Conservation (phyloP, 176 grass and related monocot species). For the Zizania latifolia region DNA sequence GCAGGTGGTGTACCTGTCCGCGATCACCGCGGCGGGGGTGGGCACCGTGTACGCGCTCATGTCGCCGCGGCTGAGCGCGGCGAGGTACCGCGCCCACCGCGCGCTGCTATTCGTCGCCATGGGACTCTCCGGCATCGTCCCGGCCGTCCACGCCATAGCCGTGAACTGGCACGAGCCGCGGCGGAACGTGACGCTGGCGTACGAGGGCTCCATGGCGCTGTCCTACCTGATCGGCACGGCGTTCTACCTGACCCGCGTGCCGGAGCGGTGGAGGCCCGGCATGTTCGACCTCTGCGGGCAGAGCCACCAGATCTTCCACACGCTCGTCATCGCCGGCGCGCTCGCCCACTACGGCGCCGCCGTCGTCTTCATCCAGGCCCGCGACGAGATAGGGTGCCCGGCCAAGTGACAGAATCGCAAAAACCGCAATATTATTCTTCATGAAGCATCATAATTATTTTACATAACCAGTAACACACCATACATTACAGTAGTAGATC, state of each 20-base stretch:
- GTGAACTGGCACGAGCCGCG: constrained; percentile 74
- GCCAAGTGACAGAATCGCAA: neutral
- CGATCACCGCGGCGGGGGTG: constrained; percentile 54
- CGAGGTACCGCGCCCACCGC: constrained; percentile 61
- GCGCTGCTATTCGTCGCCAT: constrained; percentile 75
- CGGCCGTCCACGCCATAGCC: constrained; percentile 59
- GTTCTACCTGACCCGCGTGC: constrained; percentile 67
- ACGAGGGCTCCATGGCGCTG: constrained; percentile 75
- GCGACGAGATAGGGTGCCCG: constrained; percentile 53
- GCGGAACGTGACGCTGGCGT: constrained; percentile 61
- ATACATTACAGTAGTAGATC: neutral
- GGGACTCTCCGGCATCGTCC: constrained; percentile 76
- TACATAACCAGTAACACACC: neutral
- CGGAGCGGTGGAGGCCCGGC: constrained; percentile 78
- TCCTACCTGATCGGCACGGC: constrained; percentile 57
- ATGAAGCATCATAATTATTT: neutral
- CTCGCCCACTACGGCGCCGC: constrained; percentile 78
- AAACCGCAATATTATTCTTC: neutral
- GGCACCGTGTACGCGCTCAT: constrained; percentile 72
- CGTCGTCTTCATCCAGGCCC: constrained; percentile 58
- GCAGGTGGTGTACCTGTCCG: constrained; percentile 62
- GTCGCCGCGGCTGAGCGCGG: constrained; percentile 42
- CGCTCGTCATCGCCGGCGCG: constrained; percentile 81
- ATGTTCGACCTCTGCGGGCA: constrained; percentile 71
- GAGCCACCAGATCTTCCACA: constrained; percentile 94